Conservation (phyloP, 1,284 basidiomycete species). For the Rhodotorula glutinis region DNA sequence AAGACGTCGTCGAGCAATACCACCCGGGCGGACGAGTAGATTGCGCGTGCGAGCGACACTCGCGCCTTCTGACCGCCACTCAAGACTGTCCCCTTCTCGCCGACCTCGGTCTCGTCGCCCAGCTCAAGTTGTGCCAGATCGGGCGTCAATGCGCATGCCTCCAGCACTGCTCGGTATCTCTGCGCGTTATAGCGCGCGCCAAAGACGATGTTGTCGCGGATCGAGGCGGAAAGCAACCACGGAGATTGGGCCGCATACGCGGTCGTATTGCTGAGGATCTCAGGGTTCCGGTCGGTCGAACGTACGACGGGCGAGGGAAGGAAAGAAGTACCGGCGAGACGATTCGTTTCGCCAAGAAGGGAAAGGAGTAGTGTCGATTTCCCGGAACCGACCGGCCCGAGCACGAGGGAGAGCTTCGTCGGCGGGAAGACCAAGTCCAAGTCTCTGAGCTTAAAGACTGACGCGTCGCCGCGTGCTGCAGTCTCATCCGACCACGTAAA, state of each 20-base stretch:
- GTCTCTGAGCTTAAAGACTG: slow-evolving; percentile 51
- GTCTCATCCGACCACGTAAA: slow-evolving; percentile 48
- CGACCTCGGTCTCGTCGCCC: slow-evolving; percentile 71
- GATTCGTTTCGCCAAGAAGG: slow-evolving; percentile 59
- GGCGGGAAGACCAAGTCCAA: slow-evolving; percentile 61
- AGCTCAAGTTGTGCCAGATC: slow-evolving; percentile 75
- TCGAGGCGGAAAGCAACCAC: slow-evolving; percentile 74
- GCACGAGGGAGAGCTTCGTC: slow-evolving; percentile 52
- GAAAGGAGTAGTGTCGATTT: slow-evolving; percentile 54
- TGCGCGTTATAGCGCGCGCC: slow-evolving; percentile 62
- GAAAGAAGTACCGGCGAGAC: slow-evolving; percentile 54
- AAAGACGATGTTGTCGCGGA: slow-evolving; percentile 77
- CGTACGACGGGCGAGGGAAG: slow-evolving; percentile 55
- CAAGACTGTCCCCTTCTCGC: slow-evolving; percentile 65
- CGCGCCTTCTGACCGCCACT: slow-evolving; percentile 48
- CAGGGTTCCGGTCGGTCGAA: slow-evolving; percentile 50
- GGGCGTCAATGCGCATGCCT: slow-evolving; percentile 71
- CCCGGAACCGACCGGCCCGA: slow-evolving; percentile 52
- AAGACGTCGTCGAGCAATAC: slow-evolving; percentile 51
- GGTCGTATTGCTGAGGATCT: slow-evolving; percentile 67
- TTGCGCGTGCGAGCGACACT: slow-evolving; percentile 45
- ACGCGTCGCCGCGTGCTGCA: slow-evolving; percentile 29
- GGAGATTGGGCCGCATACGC: slow-evolving; percentile 85
- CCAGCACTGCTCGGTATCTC: slow-evolving; percentile 68
- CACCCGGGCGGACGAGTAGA: slow-evolving; percentile 49